Base-by-base conservation (phyloP, 2,329 filamentous ascomycete species). In the Paramyrothecium sp. region DNA sequence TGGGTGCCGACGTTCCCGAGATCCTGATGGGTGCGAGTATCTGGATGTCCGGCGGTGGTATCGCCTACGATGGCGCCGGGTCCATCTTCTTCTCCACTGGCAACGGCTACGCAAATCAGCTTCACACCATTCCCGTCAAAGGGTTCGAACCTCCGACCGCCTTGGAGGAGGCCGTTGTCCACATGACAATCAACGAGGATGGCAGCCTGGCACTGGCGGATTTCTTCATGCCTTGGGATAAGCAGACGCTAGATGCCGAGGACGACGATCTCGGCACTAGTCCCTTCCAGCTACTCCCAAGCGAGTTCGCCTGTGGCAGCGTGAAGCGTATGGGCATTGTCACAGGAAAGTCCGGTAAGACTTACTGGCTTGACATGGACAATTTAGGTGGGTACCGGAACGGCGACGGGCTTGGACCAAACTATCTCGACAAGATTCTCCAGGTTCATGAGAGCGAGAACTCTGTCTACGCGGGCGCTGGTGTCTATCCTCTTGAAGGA, bases 151-250 rank as follows among this genome's bases (percentile, higher is more conserved):
- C 74, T 0, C 73, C 74, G 0, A 75, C 74, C 0, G 72, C 78
- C 0, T 67, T 80, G 41, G 78, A 80, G 38, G 73, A 81, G 60
- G 75, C 77, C 0, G 75, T 78, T 1, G 73, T 76, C 7, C 78
- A 77, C 59, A 75, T 80, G 68, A 73, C 69, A 0, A 66, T 77
- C 33, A 74, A 75, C 33, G 55, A 61, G 0, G 69, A 74, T 2
- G 79, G 78, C 1, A 77, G 74, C 21, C 65, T 83, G 0, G 70
- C 69, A 0, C 60, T 82, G 4, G 70, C 75, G 10, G 81, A 84
- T 53, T 84, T 83, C 62, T 84, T 84, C 56, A 79, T 83, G 73
- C 81, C 81, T 0, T 81, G 75, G 61, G 80, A 82, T 48, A 82
- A 84, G 55, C 71, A 72, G 55, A 72, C 75, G 0, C 69, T 82